These are phyloP conservation scores for Colletotrichum tanaceti DNA, from an alignment of 2,329 filamentous ascomycete species.

Conservation along the genomic window DNA sequence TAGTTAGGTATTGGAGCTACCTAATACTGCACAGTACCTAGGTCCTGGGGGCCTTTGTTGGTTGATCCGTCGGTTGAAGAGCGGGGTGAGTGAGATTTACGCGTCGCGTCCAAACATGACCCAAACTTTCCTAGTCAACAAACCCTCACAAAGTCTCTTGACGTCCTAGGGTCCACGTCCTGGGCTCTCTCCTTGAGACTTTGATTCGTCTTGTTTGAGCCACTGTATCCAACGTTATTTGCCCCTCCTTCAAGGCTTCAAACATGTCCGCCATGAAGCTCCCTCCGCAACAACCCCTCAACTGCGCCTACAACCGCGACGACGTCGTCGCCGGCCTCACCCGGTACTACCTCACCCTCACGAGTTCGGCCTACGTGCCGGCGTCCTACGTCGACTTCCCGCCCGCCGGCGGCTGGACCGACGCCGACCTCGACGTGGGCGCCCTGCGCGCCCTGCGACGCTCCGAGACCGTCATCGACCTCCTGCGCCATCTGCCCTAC, in stretches of 20 bases:
- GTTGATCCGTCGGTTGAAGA: background rate
- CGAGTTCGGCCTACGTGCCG: conserved; percentile 27
- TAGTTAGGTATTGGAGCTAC: no score
- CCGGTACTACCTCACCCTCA: conserved; percentile 26
- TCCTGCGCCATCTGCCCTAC: conserved; percentile 38
- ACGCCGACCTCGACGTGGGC: conserved; percentile 34
- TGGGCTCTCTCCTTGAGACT: no score
- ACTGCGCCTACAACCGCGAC: conserved; percentile 34
- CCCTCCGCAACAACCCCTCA: conserved; percentile 21
- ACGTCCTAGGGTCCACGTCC: no score
- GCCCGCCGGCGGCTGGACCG: conserved; percentile 31
- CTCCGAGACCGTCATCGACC: conserved; percentile 34
- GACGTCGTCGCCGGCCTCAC: conserved; percentile 34
- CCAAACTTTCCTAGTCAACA: conserved; percentile 7
- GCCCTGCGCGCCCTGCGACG: conserved; percentile 33
- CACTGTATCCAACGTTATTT: no score
- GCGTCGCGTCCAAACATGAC: conserved; percentile 27
- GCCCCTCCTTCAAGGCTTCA: background rate
- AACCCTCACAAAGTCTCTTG: no score
- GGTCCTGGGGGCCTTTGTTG: no score
- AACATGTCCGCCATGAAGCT: conserved; percentile 11
- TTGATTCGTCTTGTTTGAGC: background rate
- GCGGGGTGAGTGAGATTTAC: conserved; percentile 29
- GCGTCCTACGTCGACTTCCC: conserved; percentile 31
- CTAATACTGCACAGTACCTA: no score